A percentile compares a stretch with the other conserved stretches of the same genome.
Evolutionary conservation across 2,329 filamentous ascomycete species (phyloP).

Genomic region (Helotiales sp.): DNA sequence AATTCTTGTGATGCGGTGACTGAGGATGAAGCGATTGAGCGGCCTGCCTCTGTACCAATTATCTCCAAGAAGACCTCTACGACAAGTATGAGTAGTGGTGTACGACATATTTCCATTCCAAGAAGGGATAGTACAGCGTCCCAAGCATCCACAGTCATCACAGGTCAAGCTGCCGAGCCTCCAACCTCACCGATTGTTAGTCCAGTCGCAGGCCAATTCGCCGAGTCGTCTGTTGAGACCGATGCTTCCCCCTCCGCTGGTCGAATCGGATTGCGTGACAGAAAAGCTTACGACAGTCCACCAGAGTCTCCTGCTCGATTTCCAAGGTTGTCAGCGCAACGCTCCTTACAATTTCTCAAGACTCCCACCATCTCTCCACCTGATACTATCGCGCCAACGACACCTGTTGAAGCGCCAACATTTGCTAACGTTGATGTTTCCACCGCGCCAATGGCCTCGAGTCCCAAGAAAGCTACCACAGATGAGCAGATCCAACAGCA

Average conservation of each 20-base stretch:
- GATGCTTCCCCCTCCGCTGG: conserved; percentile 28
- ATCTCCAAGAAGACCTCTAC: conserved; percentile 11
- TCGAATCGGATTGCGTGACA: conserved; percentile 18
- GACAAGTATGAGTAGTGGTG: conserved; percentile 1
- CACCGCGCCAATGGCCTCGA: conserved; percentile 17
- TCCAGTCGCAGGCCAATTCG: conserved; percentile 8
- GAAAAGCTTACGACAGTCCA: conserved; percentile 24
- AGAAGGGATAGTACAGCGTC: conserved; percentile 24
- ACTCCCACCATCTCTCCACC: conserved; percentile 20
- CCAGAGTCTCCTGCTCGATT: conserved; percentile 20
- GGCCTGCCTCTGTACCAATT: conserved; percentile 4
- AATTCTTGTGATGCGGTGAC: conserved; percentile 8
- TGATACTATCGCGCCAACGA: conserved; percentile 9
- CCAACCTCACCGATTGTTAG: conserved; percentile 16
- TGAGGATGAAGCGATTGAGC: not conserved
- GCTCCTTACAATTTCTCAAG: conserved; percentile 18
- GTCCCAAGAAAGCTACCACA: conserved; percentile 24
- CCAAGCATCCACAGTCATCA: conserved; percentile 23
- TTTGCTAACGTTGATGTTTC: conserved; percentile 29
- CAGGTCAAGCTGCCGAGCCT: conserved; percentile 5
- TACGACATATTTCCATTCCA: conserved; percentile 9
- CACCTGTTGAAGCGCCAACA: conserved; percentile 25
- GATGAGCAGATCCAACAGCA: conserved; percentile 76
- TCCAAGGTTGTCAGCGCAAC: conserved; percentile 9
- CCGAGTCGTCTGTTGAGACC: conserved; percentile 7